A percentile compares a stretch with the other conserved stretches of the same genome.
These are phyloP conservation scores for Neoscytalidium dimidiatum DNA, from an alignment of 2,329 filamentous ascomycete species.

Conservation along the genomic window DNA sequence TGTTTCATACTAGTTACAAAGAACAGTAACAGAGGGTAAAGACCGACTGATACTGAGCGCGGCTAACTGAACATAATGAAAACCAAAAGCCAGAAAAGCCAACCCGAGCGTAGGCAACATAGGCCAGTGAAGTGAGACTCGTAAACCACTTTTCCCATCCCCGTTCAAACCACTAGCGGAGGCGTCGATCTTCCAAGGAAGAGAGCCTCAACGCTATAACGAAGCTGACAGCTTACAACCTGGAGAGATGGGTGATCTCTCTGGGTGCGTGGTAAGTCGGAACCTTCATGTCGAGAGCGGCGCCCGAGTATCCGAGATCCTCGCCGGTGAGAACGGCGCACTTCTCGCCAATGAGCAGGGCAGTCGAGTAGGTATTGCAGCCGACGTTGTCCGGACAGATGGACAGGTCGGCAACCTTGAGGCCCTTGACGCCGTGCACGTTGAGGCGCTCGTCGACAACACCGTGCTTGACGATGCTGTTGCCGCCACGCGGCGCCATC, in stretches of 20 bases:
- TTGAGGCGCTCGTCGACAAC: conserved; percentile 77
- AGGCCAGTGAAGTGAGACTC: neutral
- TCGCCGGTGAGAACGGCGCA: conserved; percentile 69
- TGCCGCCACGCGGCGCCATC: conserved; percentile 75
- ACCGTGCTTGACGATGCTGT: conserved; percentile 78
- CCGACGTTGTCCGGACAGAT: conserved; percentile 81
- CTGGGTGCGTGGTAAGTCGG: conserved; percentile 51
- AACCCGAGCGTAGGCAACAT: neutral
- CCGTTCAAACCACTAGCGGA: neutral
- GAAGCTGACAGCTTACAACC: conserved; percentile 35
- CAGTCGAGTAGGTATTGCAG: conserved; percentile 62
- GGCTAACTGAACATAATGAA: neutral
- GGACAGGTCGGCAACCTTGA: conserved; percentile 75
- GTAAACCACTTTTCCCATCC: neutral
- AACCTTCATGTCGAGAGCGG: conserved; percentile 76
- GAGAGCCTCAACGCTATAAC: neutral
- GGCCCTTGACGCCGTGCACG: conserved; percentile 73
- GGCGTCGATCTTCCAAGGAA: neutral
- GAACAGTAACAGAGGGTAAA: conserved; percentile 12
- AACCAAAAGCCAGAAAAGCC: neutral
- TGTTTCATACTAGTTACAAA: conserved; percentile 2
- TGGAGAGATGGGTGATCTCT: conserved; percentile 44
- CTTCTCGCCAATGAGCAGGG: conserved; percentile 76
- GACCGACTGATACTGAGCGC: conserved; percentile 7
- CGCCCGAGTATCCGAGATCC: conserved; percentile 72